These are phyloP conservation scores for Colletotrichum australisinense DNA, from an alignment of 2,329 filamentous ascomycete species.

Conservation along the genomic window DNA sequence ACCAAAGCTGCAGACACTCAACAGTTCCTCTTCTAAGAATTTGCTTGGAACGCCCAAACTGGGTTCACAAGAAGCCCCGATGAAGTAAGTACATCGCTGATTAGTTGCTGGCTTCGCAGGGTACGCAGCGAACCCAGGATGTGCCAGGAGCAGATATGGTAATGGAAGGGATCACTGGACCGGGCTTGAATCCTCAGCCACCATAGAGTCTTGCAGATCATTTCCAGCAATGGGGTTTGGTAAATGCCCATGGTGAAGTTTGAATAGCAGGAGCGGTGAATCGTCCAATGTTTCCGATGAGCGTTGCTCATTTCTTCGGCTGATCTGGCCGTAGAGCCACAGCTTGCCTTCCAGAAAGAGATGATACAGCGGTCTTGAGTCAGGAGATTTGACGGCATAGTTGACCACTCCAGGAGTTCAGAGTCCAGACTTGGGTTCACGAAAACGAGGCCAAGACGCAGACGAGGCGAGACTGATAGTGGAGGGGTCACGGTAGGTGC, in stretches of 20 bases:
- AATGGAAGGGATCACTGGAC: background rate
- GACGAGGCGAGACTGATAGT: background rate
- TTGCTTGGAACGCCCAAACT: background rate
- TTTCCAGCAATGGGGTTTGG: background rate
- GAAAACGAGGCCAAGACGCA: constrained; percentile 13
- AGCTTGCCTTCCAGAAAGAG: background rate
- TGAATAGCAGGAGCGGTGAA: background rate
- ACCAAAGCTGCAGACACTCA: background rate
- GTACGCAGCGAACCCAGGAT: background rate
- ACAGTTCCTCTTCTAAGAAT: background rate
- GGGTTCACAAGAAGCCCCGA: background rate
- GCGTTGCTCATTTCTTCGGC: background rate
- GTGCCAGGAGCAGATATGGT: background rate
- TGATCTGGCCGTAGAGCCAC: background rate
- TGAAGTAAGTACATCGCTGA: background rate
- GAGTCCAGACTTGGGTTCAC: background rate
- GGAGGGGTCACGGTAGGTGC: background rate
- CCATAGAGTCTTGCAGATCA: constrained; percentile 8
- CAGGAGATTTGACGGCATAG: constrained; percentile 9
- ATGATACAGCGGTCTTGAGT: constrained; percentile 2
- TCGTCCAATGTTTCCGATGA: constrained; percentile 13
- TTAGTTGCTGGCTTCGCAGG: background rate
- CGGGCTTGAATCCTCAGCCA: no score
- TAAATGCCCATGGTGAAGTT: background rate
- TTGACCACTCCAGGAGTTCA: background rate